Percentiles rank a stretch among this genome's conserved stretches.
phyloP scores from a whole-genome alignment of 306 rosid species.

The Trichosanthes cucumerina region DNA sequence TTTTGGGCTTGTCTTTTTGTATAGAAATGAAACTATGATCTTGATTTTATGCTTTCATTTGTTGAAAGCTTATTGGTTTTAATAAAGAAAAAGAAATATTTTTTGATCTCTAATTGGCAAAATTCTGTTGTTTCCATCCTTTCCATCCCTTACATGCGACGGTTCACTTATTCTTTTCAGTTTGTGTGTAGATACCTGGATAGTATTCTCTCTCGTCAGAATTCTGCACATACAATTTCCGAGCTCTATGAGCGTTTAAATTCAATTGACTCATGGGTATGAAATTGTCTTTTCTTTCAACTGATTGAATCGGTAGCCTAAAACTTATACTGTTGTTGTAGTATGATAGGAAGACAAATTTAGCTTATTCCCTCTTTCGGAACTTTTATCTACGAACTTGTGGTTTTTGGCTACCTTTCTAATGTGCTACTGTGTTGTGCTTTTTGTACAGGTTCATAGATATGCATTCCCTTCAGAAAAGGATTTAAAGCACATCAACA shows the following conservation, averaged over 20 bases:
- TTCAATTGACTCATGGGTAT: slow-evolving; percentile 69
- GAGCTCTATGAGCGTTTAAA: slow-evolving; percentile 55
- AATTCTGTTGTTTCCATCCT: not conserved
- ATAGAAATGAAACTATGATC: not conserved
- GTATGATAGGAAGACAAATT: not conserved
- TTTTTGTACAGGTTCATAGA: slow-evolving; percentile 37
- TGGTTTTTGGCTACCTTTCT: slow-evolving; percentile 20
- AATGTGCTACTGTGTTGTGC: slow-evolving; percentile 17
- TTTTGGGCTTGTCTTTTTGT: not conserved
- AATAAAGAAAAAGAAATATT: not conserved
- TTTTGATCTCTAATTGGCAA: not conserved
- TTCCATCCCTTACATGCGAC: not conserved
- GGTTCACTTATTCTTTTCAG: slow-evolving; percentile 13
- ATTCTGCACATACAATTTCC: slow-evolving; percentile 33
- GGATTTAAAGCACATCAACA: slow-evolving; percentile 76
- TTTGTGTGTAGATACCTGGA: slow-evolving; percentile 45
- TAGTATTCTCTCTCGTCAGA: slow-evolving; percentile 45
- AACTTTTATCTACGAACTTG: not conserved
- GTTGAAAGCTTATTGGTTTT: not conserved
- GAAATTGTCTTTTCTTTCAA: slow-evolving; percentile 14
- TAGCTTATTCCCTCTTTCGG: not conserved
- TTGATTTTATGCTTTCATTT: not conserved
- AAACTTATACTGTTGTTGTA: not conserved
- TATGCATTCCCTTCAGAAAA: slow-evolving; percentile 68
- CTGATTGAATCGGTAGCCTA: not conserved